A percentile compares a stretch with the other conserved stretches of the same genome.
phyloP scores from a whole-genome alignment of 2,329 filamentous ascomycete genomes.

The Aspergillus hortae region DNA sequence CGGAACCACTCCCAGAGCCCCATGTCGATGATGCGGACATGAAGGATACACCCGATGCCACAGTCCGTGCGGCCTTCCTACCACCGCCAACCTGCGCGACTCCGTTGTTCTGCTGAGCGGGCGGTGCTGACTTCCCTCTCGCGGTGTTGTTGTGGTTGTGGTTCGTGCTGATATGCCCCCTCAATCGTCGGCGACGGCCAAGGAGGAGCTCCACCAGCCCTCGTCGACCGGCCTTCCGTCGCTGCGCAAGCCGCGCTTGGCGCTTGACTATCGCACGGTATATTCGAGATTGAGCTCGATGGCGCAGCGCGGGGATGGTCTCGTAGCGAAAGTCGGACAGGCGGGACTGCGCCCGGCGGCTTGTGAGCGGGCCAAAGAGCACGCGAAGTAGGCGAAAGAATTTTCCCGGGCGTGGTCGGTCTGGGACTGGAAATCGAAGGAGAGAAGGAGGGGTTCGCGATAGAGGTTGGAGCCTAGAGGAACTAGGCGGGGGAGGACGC shows the following conservation, averaged over 20 bases:
- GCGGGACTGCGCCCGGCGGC: conserved; percentile 61
- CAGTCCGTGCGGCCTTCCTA: conserved; percentile 13
- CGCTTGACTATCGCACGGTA: conserved; percentile 69
- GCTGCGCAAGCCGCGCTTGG: conserved; percentile 54
- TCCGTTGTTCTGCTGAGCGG: neutral
- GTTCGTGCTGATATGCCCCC: conserved; percentile 7
- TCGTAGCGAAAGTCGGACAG: conserved; percentile 71
- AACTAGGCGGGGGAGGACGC: conserved; percentile 16
- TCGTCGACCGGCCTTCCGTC: conserved; percentile 28
- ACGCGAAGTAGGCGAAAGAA: conserved; percentile 50
- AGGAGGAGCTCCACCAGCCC: conserved; percentile 25
- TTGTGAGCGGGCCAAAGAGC: conserved; percentile 65
- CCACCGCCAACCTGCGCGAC: conserved; percentile 13
- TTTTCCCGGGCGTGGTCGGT: conserved; percentile 16
- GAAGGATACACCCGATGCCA: conserved; percentile 21
- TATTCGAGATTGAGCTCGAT: conserved; percentile 69
- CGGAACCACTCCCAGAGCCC: conserved; percentile 23
- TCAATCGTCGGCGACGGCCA: conserved; percentile 20
- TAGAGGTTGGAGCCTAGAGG: conserved; percentile 14
- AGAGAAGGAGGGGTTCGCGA: conserved; percentile 12
- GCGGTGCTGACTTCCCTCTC: neutral
- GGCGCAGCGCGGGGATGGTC: conserved; percentile 67
- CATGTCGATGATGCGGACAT: conserved; percentile 22
- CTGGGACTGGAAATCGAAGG: conserved; percentile 14
- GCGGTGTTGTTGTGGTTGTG: no score